A percentile compares a stretch with the other conserved stretches of the same genome.
phyloP scores from a whole-genome alignment of 371 early-diverging fungal genomes.

The Rhizopus arrhizus region DNA sequence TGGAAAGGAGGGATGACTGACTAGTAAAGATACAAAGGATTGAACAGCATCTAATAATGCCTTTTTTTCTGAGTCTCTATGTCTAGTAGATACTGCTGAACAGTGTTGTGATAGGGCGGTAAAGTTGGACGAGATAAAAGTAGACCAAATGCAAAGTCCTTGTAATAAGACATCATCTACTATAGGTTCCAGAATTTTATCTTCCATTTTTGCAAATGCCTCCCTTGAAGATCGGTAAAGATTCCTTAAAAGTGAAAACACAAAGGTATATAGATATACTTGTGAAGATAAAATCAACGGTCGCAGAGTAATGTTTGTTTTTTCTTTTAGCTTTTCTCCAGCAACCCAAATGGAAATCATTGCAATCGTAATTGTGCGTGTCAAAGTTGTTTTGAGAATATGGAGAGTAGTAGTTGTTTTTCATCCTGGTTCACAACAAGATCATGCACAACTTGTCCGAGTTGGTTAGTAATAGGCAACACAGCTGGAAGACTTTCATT shows the following conservation, averaged over 20 bases:
- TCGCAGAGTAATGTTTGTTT: constrained; percentile 30
- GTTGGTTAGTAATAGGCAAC: constrained; percentile 9
- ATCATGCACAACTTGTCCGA: constrained; percentile 7
- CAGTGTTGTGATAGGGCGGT: constrained; percentile 40
- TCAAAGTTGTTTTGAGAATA: constrained; percentile 42
- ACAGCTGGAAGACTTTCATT: constrained; percentile 12
- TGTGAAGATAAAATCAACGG: constrained; percentile 34
- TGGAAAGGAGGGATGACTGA: constrained; percentile 44
- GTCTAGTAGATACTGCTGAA: constrained; percentile 23
- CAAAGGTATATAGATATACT: constrained; percentile 33
- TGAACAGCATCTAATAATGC: constrained; percentile 38
- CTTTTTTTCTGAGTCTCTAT: constrained; percentile 27
- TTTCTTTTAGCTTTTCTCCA: constrained; percentile 39
- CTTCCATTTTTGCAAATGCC: constrained; percentile 15
- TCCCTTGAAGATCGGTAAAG: constrained; percentile 28
- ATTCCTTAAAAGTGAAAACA: constrained; percentile 30
- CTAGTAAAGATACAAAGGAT: constrained; percentile 34
- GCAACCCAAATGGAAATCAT: constrained; percentile 49
- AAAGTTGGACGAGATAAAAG: constrained; percentile 35
- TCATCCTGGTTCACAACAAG: not conserved
- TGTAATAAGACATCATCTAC: constrained; percentile 38
- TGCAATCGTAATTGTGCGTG: constrained; percentile 38
- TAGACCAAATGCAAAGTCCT: constrained; percentile 49
- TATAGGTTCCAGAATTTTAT: constrained; percentile 20
- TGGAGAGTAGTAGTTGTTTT: constrained; percentile 22